Conservation (phyloP, 164 flowering plant genomes). For the Magnolia changhungtana region DNA sequence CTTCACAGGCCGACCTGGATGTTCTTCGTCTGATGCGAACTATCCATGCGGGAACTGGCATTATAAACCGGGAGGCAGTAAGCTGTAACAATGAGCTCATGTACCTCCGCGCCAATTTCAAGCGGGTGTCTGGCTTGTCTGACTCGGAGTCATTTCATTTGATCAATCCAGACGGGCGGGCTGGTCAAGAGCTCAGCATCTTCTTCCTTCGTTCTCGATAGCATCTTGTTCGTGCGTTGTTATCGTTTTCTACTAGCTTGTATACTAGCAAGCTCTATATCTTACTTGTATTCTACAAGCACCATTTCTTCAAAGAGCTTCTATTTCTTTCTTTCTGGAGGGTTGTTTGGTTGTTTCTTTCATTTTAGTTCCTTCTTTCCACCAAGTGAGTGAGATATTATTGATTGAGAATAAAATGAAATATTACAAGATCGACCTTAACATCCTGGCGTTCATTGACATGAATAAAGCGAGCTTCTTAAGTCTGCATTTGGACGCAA, state of each 20-base stretch:
- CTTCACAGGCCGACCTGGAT: conserved; percentile 2
- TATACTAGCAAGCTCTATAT: not conserved
- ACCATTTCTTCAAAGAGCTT: not conserved
- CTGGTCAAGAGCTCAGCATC: conserved; percentile 75
- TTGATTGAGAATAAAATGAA: too few species aligned
- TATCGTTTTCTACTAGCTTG: too few species aligned
- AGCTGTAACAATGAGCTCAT: conserved; percentile 13
- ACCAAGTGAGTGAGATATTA: not conserved
- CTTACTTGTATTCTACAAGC: not conserved
- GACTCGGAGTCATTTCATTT: conserved; percentile 83
- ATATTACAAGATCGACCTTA: too few species aligned
- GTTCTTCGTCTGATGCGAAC: conserved; percentile 9
- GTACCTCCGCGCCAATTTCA: conserved; percentile 82
- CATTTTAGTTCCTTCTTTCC: not conserved
- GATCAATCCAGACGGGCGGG: conserved; percentile 55
- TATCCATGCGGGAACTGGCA: not conserved
- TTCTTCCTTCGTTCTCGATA: conserved; percentile 68
- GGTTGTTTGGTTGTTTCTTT: not conserved
- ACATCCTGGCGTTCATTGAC: too few species aligned
- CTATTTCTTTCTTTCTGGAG: not conserved
- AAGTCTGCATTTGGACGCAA: too few species aligned
- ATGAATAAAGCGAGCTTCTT: too few species aligned
- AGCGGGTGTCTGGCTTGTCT: conserved; percentile 60
- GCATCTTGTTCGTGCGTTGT: not conserved
- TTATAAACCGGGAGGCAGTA: not conserved